Evolutionary conservation across 192 early-diverging fungal genomes (phyloP).

Genomic region (Lobosporangium transversale): DNA sequence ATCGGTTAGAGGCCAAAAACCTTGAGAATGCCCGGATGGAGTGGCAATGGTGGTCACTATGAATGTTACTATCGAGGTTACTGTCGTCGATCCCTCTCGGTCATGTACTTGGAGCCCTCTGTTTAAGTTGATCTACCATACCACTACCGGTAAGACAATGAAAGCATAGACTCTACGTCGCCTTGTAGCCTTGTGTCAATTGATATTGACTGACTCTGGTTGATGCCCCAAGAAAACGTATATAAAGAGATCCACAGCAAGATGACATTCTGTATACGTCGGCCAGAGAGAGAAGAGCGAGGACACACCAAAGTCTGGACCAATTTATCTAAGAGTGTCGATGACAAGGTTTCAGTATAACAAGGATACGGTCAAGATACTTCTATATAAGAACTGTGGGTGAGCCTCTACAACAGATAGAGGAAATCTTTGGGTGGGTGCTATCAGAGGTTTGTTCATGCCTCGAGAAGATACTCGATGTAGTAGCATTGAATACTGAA

Average conservation of each 20-base stretch:
- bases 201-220: no score
- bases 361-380: background rate
- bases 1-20: slow-evolving; percentile 19
- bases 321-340: slow-evolving; percentile 9
- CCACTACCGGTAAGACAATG: slow-evolving; percentile 34
- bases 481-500: slow-evolving; percentile 42
- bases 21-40: background rate
- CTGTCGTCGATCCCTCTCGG: slow-evolving; percentile 20
- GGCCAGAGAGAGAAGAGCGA: slow-evolving; percentile 31
- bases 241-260: slow-evolving; percentile 10
- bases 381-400: slow-evolving; percentile 16
- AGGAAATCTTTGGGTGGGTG: slow-evolving; percentile 37
- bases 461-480: slow-evolving; percentile 14
- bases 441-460: slow-evolving; percentile 7
- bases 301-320: slow-evolving; percentile 9
- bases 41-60: slow-evolving; percentile 14
- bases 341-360: slow-evolving; percentile 13
- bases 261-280: slow-evolving; percentile 22
- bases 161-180: background rate
- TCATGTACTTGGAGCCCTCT: slow-evolving; percentile 4
- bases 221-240: slow-evolving; percentile 3
- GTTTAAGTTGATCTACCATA: slow-evolving; percentile 18
- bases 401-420: background rate
- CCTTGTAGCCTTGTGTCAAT: no score
- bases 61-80: slow-evolving; percentile 17